Base-by-base conservation (phyloP, 2,329 filamentous ascomycete genomes). In the Cladosporium oxysporum region DNA sequence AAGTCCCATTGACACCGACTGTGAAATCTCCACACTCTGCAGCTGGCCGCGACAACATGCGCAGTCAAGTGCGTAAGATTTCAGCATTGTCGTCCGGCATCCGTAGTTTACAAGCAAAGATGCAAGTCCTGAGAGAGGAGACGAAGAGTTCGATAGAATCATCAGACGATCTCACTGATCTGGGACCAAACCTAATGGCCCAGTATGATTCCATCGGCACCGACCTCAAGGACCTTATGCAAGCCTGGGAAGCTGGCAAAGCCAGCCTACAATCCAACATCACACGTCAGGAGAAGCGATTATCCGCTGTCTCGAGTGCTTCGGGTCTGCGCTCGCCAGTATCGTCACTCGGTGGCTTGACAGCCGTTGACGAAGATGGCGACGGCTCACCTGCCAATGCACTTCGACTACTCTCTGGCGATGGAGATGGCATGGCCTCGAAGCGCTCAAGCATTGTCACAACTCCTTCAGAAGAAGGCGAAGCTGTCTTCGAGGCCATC, bases 171-270 rank as follows among this genome's bases (percentile, higher is more conserved):
- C 70, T 77, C 18, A 75, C 75, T 23, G 91, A 96, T 70, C 85
- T 97, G 18, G 92, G 91, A 0, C 86, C 89, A 0, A 89, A 88
- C 68, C 84, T 98, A 47, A 89, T 97, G 84, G 81, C 88, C 26
- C 95, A 98, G 74, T 99, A 98, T 77, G 95, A 99, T 65, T 94
- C 93, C 5, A 96, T 99, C 69, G 95, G 95, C 2, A 84, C 89
- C 29, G 95, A 99, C 74, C 84, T 99, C 53, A 90, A 90, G 76
- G 79, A 78, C 53, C 74, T 84, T 21, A 76, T 83, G 62, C 79
- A 82, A 70, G 81, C 82, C 2, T 84, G 82, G 82, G 82, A 84
- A 68, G 71, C 77, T 62, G 95, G 94, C 60, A 94, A 91, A 77
- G 86, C 89, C n/a, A 89, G 92, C 6, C 82, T 99, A 62, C 88